Conservation (phyloP, 305 asterid genomes). For the Fraxinus xanthoxyloides region DNA sequence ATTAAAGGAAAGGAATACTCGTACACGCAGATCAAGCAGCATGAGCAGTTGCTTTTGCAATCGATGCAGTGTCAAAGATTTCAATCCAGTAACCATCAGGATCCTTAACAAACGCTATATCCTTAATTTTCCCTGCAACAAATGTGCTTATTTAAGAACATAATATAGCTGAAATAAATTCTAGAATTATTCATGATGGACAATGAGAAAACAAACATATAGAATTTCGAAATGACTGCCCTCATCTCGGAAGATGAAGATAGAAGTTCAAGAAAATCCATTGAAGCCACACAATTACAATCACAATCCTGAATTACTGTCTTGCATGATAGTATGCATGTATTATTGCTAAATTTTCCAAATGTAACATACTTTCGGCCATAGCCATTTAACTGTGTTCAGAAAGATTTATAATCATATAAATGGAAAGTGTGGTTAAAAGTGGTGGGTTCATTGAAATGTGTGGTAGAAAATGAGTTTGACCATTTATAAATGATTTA, state of each 20-base stretch:
- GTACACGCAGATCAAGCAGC: conserved; percentile 45
- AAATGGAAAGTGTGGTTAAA: not conserved
- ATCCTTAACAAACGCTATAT: conserved; percentile 79
- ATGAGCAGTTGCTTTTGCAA: conserved; percentile 41
- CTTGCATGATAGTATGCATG: not conserved
- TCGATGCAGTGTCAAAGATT: conserved; percentile 57
- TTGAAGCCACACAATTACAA: not conserved
- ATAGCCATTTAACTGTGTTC: not conserved
- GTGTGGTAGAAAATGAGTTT: not conserved
- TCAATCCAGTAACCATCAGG: conserved; percentile 98
- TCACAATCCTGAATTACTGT: not conserved
- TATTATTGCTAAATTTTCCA: not conserved
- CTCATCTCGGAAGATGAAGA: not conserved
- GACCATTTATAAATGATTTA: not conserved
- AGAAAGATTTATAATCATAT: not conserved
- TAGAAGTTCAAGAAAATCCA: not conserved
- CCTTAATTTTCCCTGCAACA: conserved; percentile 69
- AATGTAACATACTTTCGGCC: not conserved
- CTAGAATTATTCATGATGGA: not conserved
- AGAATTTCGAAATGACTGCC: not conserved
- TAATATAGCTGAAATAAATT: not conserved
- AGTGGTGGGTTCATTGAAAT: not conserved
- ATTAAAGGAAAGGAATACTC: not conserved
- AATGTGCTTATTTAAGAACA: conserved; percentile 7
- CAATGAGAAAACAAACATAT: not conserved